phyloP scores from a whole-genome alignment of 306 rosid species.

The Cucurbita pepo region DNA sequence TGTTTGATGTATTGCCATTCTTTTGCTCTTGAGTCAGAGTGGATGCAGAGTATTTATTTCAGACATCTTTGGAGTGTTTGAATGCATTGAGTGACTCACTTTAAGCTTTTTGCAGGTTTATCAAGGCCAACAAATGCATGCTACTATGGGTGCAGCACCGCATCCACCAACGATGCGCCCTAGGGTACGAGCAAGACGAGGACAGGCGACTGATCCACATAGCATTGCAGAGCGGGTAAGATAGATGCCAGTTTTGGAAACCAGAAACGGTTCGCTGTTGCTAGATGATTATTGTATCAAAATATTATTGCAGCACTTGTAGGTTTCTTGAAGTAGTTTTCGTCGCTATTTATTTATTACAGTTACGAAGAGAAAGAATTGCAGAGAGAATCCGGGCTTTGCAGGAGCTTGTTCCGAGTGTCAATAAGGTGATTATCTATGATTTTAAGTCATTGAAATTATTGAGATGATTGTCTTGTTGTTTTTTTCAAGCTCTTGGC shows the following conservation, averaged over 20 bases:
- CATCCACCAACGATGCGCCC: conserved; percentile 94
- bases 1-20: background rate
- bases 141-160: conserved; percentile 41
- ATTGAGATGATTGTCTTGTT: background rate
- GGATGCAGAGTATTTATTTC: background rate
- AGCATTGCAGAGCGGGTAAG: conserved; percentile 97
- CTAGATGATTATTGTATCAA: background rate
- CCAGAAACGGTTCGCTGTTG: background rate
- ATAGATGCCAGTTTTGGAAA: background rate
- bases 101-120: conserved; percentile 38
- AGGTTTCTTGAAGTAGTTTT: background rate
- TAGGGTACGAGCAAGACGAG: conserved; percentile 91
- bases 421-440: conserved; percentile 53
- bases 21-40: background rate
- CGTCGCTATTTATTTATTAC: conserved; percentile 9
- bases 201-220: conserved; percentile 99
- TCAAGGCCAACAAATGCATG: conserved; percentile 67
- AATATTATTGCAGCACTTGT: background rate
- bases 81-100: background rate
- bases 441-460: background rate
- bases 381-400: conserved; percentile 96
- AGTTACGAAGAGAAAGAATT: conserved; percentile 97
- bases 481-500: background rate
- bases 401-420: conserved; percentile 95
- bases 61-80: background rate